Base-by-base conservation (phyloP, 2,329 filamentous ascomycete species). In the Ophiostoma tasmaniense region DNA sequence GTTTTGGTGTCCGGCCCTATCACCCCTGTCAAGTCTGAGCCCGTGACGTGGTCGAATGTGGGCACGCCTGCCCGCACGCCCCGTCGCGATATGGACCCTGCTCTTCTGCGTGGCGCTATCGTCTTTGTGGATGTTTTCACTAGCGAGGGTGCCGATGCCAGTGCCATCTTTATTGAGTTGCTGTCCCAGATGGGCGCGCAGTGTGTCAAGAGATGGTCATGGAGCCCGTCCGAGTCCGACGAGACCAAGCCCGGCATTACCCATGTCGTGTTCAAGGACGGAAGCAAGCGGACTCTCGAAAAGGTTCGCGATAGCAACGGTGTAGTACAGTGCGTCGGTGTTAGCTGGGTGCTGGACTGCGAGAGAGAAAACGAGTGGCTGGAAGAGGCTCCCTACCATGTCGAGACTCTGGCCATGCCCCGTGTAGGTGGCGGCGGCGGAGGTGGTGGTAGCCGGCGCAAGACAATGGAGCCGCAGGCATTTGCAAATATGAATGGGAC, bases 211-310 rank as follows among this genome's bases (percentile, higher is more conserved):
- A 84, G 82, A 17, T 95, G 92, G 92, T 81, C 81, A 62, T 93
- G 90, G 89, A 89, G 89, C 74, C 86, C 87, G 7, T 78, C 70
- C 45, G 80, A 82, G 17, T 39, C 50, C 20, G 35, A 25, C 5
- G 59, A 67, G 17, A 76, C 77, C 59, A 90, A 87, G 76, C 81
- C 92, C 70, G 90, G 89, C 5, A 91, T 96, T 74, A 96, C 92
- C 0, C 93, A 97, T 75, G 90, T 97, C 8, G 87, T 97, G 7
- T 97, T 89, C 82, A 97, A 96, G 77, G 93, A 96, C 75, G 93
- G 93, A 64, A 88, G 88, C 59, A 89, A 89, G 75, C 84, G 89
- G 33, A 96, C 92, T 0, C 79, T 97, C 73, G 89, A 96, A 76
- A 96, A 93, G 78, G 89, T 94, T 7, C 84, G 87, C 69, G 85